phyloP scores from a whole-genome alignment of 208 protist species.

The Porcisia deanei region DNA sequence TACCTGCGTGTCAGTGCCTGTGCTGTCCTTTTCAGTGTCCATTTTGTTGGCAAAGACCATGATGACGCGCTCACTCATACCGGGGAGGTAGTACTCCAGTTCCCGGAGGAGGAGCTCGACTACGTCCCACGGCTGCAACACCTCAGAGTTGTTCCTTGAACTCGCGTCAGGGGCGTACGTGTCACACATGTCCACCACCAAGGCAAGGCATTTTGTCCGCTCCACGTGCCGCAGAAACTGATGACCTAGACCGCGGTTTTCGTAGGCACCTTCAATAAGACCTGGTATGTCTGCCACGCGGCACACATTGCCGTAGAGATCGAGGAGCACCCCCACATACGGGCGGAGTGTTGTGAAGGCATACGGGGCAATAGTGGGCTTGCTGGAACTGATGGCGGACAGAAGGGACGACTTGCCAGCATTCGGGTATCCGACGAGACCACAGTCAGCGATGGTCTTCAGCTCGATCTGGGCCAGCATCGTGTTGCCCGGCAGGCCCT shows the following conservation, averaged over 20 bases:
- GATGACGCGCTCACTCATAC: constrained; percentile 66
- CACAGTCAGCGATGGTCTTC: constrained; percentile 92
- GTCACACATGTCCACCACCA: constrained; percentile 90
- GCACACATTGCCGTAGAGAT: constrained; percentile 84
- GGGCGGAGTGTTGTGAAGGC: constrained; percentile 92
- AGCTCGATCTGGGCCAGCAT: constrained; percentile 91
- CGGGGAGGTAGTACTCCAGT: constrained; percentile 86
- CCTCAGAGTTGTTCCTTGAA: constrained; percentile 1
- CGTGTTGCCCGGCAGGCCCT: constrained; percentile 89
- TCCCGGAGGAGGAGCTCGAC: constrained; percentile 75
- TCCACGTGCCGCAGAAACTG: constrained; percentile 93
- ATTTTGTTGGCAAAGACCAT: constrained; percentile 94
- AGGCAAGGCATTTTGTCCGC: constrained; percentile 83
- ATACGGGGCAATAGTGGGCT: constrained; percentile 86
- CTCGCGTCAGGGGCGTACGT: constrained; percentile 50
- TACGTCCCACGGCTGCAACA: constrained; percentile 85
- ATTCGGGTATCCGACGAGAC: constrained; percentile 92
- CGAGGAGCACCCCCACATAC: constrained; percentile 85
- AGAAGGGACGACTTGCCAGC: constrained; percentile 93
- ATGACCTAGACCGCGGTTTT: constrained; percentile 88
- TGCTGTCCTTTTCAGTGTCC: constrained; percentile 71
- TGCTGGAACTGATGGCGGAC: constrained; percentile 82
- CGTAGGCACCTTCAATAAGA: constrained; percentile 92
- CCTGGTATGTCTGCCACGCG: constrained; percentile 90
- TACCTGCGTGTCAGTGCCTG: constrained; percentile 37